Evolutionary conservation across 208 protist species (phyloP), one percentile per base, ranked within the genome.

Genomic region (Acanthamoeba healyi): DNA sequence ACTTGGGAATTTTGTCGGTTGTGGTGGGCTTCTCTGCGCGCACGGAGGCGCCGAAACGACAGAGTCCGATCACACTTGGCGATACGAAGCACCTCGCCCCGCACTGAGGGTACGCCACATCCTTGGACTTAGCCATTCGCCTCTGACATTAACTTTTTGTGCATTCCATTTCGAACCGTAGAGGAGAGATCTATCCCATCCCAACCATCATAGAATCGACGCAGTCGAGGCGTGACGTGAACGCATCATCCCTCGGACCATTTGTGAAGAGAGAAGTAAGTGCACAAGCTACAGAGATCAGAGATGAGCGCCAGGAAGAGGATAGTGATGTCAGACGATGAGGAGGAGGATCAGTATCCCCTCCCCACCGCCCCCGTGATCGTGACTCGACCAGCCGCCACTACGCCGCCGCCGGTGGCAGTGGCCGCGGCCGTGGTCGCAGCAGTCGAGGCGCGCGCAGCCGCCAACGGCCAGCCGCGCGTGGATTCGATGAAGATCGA

Each of bases 271-370:
- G n/a, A n/a, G n/a, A n/a, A n/a, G n/a, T n/a, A n/a, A n/a, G n/a
- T n/a, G n/a, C n/a, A n/a, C n/a, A n/a, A n/a, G n/a, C n/a, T n/a
- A n/a, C n/a, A n/a, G n/a, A n/a, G n/a, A n/a, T n/a, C n/a, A n/a
- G n/a, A 19, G 1, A 81, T 79, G 70, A 79, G 36, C 34, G 26
- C 77, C 42, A 86, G 61, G 77, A 86, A 86, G 77, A 86, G 77
- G 44, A 86, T 86, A 5, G 46, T 86, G 17, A 86, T 86, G 77
- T 86, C 77, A 26, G 77, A 86, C 22, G 77, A 86, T 51, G 77
- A 86, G 29, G 77, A 86, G 77, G 77, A 86, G 40, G 77, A 86
- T 38, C 24, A 0, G 12, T 86, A 86, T 40, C 42, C 77, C 12
- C 26, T 51, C 19, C 77, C 77, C 46, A 61, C 77, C 38, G 46